These are phyloP conservation scores for Colletotrichum somersetense DNA, from an alignment of 2,329 filamentous ascomycete species.

Conservation along the genomic window DNA sequence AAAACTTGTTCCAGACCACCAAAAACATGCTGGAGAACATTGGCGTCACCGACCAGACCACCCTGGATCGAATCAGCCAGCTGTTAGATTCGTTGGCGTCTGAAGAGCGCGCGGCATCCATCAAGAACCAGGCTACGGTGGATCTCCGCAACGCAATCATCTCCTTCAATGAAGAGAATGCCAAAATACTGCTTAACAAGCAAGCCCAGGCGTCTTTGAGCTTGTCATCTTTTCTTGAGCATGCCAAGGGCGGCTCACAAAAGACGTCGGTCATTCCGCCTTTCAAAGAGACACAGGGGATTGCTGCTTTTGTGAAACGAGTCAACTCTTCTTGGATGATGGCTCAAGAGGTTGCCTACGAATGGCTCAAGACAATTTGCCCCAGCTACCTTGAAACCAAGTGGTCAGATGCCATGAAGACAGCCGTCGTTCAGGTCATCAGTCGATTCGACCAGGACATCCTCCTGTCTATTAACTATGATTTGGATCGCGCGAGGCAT, in stretches of 20 bases:
- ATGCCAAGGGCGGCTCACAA: constrained; percentile 69
- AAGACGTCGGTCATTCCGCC: constrained; percentile 59
- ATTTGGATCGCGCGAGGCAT: constrained; percentile 49
- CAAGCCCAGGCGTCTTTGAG: constrained; percentile 65
- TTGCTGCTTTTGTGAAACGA: constrained; percentile 64
- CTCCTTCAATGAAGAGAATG: constrained; percentile 66
- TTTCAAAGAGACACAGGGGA: constrained; percentile 66
- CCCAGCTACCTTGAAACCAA: constrained; percentile 65
- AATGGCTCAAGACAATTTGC: constrained; percentile 67
- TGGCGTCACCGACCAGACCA: constrained; percentile 63
- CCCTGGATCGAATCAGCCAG: constrained; percentile 61
- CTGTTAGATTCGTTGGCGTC: constrained; percentile 65
- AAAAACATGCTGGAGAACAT: constrained; percentile 68
- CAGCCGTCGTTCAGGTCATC: constrained; percentile 68
- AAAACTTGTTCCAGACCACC: constrained; percentile 67
- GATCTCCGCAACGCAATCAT: constrained; percentile 64
- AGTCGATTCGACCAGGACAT: constrained; percentile 66
- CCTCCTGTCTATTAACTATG: constrained; percentile 59
- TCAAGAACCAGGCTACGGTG: constrained; percentile 60
- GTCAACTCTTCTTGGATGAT: constrained; percentile 65
- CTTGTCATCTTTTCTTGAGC: constrained; percentile 73
- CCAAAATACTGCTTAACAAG: constrained; percentile 65
- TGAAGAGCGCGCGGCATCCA: constrained; percentile 64
- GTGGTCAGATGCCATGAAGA: constrained; percentile 71
- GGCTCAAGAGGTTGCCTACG: constrained; percentile 68